Conservation (phyloP, 176 grass and related monocot genomes). For the Zoysia japonica region DNA sequence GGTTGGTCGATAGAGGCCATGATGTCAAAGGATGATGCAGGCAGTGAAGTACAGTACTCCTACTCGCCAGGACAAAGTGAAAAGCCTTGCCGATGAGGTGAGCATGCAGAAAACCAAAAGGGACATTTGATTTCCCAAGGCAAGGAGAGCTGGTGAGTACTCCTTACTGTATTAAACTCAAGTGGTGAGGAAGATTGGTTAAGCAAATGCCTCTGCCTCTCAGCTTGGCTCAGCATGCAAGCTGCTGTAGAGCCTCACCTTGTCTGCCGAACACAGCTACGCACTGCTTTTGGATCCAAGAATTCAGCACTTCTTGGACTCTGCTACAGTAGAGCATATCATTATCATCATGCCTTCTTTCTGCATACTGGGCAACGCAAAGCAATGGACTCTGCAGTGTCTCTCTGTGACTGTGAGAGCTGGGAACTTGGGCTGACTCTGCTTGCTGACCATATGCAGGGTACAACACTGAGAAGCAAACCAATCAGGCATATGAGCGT, state of each 20-base stretch:
- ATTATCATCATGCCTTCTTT: conserved; percentile 53
- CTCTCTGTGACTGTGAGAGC: neutral
- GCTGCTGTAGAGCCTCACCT: neutral
- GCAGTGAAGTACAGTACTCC: conserved; percentile 8
- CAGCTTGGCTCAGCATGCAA: neutral
- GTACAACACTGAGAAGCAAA: conserved; percentile 5
- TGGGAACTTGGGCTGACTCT: conserved; percentile 20
- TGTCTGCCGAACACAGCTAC: conserved; percentile 10
- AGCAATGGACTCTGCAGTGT: conserved; percentile 13
- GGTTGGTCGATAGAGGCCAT: neutral
- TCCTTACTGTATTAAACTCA: conserved; percentile 12
- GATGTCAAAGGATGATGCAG: conserved; percentile 11
- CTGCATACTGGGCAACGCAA: conserved; percentile 38
- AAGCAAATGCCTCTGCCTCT: conserved; percentile 27
- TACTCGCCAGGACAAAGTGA: conserved; percentile 5
- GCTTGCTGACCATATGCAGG: neutral
- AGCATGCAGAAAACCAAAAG: conserved; percentile 6
- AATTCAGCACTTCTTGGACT: neutral
- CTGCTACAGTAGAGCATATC: conserved; percentile 36
- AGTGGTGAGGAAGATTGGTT: conserved; percentile 13
- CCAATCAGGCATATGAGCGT: conserved; percentile 17
- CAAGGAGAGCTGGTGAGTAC: neutral
- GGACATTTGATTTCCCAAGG: conserved; percentile 41
- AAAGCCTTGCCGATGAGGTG: conserved; percentile 4
- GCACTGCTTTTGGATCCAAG: conserved; percentile 38